These are phyloP conservation scores for Phaeodactylum tricornutum DNA, from an alignment of 108 stramenopile genomes.

Conservation along the genomic window DNA sequence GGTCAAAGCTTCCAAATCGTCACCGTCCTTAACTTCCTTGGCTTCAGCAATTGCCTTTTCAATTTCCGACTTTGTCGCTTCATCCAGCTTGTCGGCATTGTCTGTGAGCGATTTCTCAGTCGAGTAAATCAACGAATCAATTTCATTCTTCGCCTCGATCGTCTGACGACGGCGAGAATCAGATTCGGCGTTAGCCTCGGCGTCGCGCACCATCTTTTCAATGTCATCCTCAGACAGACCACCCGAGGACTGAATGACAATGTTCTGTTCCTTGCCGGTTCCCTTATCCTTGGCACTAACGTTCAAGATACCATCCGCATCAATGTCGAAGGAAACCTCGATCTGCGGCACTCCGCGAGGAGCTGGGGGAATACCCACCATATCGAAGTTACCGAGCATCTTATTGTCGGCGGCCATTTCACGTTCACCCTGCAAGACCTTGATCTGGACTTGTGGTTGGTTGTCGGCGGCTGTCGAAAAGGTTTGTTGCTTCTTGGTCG, in stretches of 20 bases:
- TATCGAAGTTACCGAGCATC: conserved; percentile 95
- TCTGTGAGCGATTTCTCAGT: conserved; percentile 79
- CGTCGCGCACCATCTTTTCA: conserved; percentile 98
- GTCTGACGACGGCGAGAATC: conserved; percentile 87
- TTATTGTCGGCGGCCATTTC: conserved; percentile 99
- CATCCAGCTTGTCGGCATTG: conserved; percentile 90
- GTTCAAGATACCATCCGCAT: conserved; percentile 98
- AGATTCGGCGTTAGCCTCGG: conserved; percentile 93
- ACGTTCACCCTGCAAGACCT: conserved; percentile 99
- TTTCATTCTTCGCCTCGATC: conserved; percentile 96
- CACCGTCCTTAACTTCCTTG: conserved; percentile 80
- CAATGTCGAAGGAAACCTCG: conserved; percentile 99
- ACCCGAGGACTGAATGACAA: conserved; percentile 92
- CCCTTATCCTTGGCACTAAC: conserved; percentile 99
- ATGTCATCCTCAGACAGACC: conserved; percentile 97
- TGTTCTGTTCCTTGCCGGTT: conserved; percentile 98
- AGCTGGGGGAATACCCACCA: conserved; percentile 98
- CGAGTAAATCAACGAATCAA: conserved; percentile 90
- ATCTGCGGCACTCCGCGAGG: conserved; percentile 99
- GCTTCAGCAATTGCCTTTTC: conserved; percentile 87
- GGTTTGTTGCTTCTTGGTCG: conserved; percentile 98
- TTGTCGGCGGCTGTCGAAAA: conserved; percentile 99
- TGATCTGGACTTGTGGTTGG: conserved; percentile 92
- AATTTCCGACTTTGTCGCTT: conserved; percentile 86
- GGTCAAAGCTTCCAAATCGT: conserved; percentile 82